Evolutionary conservation across 2,329 filamentous ascomycete genomes (phyloP).

Genomic region (Penicillium sp.): DNA sequence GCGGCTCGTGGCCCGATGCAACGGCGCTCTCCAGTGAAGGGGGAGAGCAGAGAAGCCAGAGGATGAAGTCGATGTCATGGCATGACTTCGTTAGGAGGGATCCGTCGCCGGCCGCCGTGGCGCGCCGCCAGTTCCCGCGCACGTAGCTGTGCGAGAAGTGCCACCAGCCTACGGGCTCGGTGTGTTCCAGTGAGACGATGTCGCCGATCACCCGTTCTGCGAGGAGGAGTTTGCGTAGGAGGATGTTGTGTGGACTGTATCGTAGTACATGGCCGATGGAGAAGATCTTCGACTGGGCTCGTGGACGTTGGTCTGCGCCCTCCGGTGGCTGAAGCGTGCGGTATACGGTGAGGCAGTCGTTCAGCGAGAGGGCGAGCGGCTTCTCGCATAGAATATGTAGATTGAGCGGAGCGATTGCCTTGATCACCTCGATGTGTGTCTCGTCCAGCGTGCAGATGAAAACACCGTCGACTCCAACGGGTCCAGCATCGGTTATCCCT

Average conservation of each 20-base stretch:
- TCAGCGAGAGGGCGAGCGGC: conserved; percentile 75
- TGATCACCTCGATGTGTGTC: conserved; percentile 78
- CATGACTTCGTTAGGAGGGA: conserved; percentile 92
- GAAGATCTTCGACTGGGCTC: conserved; percentile 59
- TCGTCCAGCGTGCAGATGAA: conserved; percentile 81
- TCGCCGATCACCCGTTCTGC: conserved; percentile 77
- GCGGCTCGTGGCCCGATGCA: conserved; percentile 49
- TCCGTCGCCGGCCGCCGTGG: conserved; percentile 67
- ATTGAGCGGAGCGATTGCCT: conserved; percentile 64
- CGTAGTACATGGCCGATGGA: conserved; percentile 91
- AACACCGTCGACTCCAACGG: conserved; percentile 60
- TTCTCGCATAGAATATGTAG: conserved; percentile 95
- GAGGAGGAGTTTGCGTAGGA: conserved; percentile 74
- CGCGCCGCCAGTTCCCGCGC: conserved; percentile 86
- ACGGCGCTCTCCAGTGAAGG: conserved; percentile 32
- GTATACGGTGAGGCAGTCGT: conserved; percentile 74
- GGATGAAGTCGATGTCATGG: conserved; percentile 88
- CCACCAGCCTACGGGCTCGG: conserved; percentile 94
- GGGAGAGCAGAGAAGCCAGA: conserved; percentile 86
- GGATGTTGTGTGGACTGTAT: conserved; percentile 89
- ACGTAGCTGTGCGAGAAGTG: conserved; percentile 92
- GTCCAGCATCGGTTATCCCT: conserved; percentile 39
- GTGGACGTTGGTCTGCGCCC: conserved; percentile 19
- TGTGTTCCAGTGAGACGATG: conserved; percentile 81
- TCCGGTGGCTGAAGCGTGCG: conserved; percentile 30